These are phyloP conservation scores for Wallacemonas sp. DNA, from an alignment of 208 protist genomes.

Conservation along the genomic window DNA sequence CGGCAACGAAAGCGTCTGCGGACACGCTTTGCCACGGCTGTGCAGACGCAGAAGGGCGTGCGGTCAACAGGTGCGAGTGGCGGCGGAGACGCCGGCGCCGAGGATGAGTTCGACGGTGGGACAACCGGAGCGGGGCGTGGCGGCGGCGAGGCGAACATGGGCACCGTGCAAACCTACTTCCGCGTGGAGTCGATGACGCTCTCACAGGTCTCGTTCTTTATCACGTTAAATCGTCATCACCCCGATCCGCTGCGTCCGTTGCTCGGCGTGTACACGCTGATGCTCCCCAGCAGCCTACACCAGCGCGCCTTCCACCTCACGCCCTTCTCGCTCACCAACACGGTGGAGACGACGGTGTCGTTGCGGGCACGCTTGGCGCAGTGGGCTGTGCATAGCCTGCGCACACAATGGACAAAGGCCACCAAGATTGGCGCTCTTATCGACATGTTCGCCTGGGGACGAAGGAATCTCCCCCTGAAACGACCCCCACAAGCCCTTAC, in stretches of 20 bases:
- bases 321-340: conserved; percentile 36
- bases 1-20: not conserved
- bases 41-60: conserved; percentile 21
- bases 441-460: conserved; percentile 44
- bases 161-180: conserved; percentile 30
- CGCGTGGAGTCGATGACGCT: conserved; percentile 54
- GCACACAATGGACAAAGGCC: conserved; percentile 80
- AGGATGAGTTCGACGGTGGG: not conserved
- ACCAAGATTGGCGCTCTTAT: conserved; percentile 69
- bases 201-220: conserved; percentile 48
- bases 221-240: conserved; percentile 59
- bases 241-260: conserved; percentile 62
- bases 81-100: not conserved
- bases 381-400: conserved; percentile 61
- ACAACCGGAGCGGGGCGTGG: no score
- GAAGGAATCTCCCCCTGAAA: conserved; percentile 27
- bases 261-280: conserved; percentile 69
- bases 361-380: conserved; percentile 32
- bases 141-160: conserved; percentile 3
- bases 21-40: conserved; percentile 18
- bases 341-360: conserved; percentile 49
- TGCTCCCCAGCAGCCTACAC: conserved; percentile 60
- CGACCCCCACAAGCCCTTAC: conserved; percentile 35
- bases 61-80: not conserved
- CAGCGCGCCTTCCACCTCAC: conserved; percentile 56